Percentiles rank a stretch among this genome's conserved stretches.
These are phyloP conservation scores for Solanum hybrid DNA, from an alignment of 305 asterid species.

Conservation along the genomic window DNA sequence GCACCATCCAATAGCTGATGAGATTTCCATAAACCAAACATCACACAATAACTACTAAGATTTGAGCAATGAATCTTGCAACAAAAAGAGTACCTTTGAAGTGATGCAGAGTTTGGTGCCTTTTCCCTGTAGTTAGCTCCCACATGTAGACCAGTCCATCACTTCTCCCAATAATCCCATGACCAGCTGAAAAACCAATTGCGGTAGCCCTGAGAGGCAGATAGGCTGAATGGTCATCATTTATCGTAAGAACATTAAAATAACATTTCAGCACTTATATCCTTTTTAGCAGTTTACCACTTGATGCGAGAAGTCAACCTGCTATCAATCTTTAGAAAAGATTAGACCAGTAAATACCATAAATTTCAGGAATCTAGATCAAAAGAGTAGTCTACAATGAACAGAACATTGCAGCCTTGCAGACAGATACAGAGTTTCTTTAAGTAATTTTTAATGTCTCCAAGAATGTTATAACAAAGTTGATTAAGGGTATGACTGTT, in stretches of 20 bases:
- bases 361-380: not conserved
- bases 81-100: slow-evolving; percentile 43
- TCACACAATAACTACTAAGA: not conserved
- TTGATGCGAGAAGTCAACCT: not conserved
- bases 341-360: not conserved
- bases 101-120: slow-evolving; percentile 49
- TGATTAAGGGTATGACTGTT: too few relatives aligned
- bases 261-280: not conserved
- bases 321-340: not conserved
- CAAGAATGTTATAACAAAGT: too few relatives aligned
- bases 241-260: not conserved
- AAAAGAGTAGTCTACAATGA: not conserved
- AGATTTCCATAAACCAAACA: not conserved
- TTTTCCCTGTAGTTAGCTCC: slow-evolving; percentile 77
- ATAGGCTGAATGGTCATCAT: not conserved
- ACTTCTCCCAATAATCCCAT: slow-evolving; percentile 67
- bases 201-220: slow-evolving; percentile 49
- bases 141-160: slow-evolving; percentile 70
- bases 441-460: too few relatives aligned
- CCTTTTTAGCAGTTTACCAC: not conserved
- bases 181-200: slow-evolving; percentile 47
- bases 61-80: not conserved
- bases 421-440: not conserved
- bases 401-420: not conserved
- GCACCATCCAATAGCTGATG: not conserved